Evolutionary conservation across 306 rosid genomes (phyloP), one percentile per base, ranked within the genome.

Genomic region (Castanospermum australe): DNA sequence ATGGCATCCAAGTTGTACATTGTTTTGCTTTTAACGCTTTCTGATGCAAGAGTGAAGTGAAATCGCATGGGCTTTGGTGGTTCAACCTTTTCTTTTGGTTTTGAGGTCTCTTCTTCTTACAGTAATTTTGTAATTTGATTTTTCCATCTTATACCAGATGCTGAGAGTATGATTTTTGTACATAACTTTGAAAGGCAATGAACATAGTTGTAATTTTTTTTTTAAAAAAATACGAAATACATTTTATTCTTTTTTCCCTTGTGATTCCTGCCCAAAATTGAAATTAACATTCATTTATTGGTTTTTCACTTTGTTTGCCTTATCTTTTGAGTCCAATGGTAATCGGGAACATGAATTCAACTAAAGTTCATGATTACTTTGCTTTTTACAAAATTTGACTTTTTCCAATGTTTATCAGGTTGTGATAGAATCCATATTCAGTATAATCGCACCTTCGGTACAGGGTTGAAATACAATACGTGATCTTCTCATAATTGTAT

Each of bases 71-170:
- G 32, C 65, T 35, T 71, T 33, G 42, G 56, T 62, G 71, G 39
- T 65, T 76, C 71, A 45, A 56, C 28, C 35, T 21, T 71, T 77
- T 35, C 35, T 35, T 69, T 66, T 71, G 13, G 61, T 72, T 73
- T 72, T 69, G n/a, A 51, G 66, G 32, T 11, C 80, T 65, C 51
- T 57, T 60, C 22, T 41, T 47, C 68, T 33, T 76, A 67, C 39
- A 65, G 77, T 17, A 88, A 60, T 81, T 79, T 68, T 80, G 71
- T 72, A 67, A 60, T 68, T 77, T 82, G 75, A 75, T 75, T 76
- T 73, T 54, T 47, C 52, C 79, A 41, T 20, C 77, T 25, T 86
- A 39, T 78, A 76, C 17, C 45, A 44, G 7, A 76, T 38, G 38
- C 45, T 67, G 15, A 33, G 79, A 44, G 72, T 68, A 68, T 73